These are phyloP conservation scores for Backusella westeae DNA, from an alignment of 192 early-diverging fungal genomes.

Conservation along the genomic window DNA sequence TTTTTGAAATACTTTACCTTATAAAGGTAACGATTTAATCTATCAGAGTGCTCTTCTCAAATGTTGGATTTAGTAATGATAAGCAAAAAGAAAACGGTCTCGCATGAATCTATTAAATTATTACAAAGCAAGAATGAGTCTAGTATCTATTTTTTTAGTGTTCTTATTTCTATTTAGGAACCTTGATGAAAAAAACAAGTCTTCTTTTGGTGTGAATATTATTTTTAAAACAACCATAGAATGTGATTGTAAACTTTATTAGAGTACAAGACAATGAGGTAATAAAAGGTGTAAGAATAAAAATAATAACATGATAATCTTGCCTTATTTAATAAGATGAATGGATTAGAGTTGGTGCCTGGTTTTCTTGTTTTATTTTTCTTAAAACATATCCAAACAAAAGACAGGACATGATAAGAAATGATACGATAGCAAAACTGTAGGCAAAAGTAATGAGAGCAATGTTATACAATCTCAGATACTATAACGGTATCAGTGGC, in stretches of 20 bases:
- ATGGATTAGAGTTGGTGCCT: not conserved
- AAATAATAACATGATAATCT: too few relatives aligned
- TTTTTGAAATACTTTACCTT: not conserved
- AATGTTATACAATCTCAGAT: not conserved
- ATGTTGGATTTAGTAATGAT: conserved; percentile 2
- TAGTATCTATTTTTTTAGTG: too few relatives aligned
- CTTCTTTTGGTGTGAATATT: not conserved
- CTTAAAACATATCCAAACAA: not conserved
- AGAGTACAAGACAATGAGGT: not conserved
- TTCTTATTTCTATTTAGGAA: not conserved
- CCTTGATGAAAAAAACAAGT: not conserved
- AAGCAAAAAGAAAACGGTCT: not conserved
- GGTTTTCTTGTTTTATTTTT: not conserved
- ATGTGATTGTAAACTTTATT: not conserved
- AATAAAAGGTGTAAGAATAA: not conserved
- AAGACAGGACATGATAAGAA: not conserved
- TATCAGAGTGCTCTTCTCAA: not conserved
- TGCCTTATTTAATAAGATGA: too few relatives aligned
- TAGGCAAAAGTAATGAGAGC: not conserved
- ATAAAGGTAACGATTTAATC: not conserved
- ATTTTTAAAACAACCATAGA: not conserved
- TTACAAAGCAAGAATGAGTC: not conserved
- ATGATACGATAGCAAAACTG: not conserved
- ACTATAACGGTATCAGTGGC: too few relatives aligned
- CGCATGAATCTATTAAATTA: not conserved